Percentiles rank a stretch among this genome's conserved stretches.
Conservation (phyloP, 2,329 filamentous ascomycete species). For the Fusarium avenaceum region DNA sequence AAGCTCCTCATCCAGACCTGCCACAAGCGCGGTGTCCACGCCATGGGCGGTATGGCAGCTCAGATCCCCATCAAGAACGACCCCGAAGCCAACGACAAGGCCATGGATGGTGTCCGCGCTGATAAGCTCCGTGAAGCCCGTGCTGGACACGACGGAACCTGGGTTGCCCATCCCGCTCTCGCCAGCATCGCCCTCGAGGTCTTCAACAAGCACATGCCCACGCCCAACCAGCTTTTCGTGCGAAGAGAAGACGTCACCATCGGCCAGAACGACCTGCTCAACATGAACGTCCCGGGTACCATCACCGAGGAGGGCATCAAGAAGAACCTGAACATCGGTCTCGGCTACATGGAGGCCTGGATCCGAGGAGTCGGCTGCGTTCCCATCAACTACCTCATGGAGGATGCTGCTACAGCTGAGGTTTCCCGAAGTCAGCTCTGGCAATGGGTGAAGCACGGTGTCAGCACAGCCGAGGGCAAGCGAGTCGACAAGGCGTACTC, state of each 20-base stretch:
- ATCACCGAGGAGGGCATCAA: constrained; percentile 95
- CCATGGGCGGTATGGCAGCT: constrained; percentile 98
- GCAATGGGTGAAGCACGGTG: constrained; percentile 87
- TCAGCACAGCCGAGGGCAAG: constrained; percentile 88
- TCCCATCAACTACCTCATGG: constrained; percentile 98
- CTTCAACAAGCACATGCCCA: constrained; percentile 99
- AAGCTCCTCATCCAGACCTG: constrained; percentile 98
- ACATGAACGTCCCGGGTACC: constrained; percentile 96
- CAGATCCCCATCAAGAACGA: constrained; percentile 99
- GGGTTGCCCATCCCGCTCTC: constrained; percentile 96
- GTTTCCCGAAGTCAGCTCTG: constrained; percentile 94
- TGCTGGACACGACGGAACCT: constrained; percentile 95
- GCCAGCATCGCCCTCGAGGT: constrained; percentile 89
- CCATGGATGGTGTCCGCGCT: constrained; percentile 91
- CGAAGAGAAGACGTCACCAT: constrained; percentile 91
- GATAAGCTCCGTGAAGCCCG: constrained; percentile 97
- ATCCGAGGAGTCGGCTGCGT: constrained; percentile 94
- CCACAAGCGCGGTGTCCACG: constrained; percentile 96
- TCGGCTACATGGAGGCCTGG: constrained; percentile 99
- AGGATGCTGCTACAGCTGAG: constrained; percentile 97
- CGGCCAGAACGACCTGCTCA: constrained; percentile 89
- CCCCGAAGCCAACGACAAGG: constrained; percentile 88
- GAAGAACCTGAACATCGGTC: constrained; percentile 97
- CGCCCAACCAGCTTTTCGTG: constrained; percentile 94
- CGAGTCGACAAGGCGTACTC: constrained; percentile 93